Conservation (phyloP, 805 yeast species). For the Metschnikowia arizonensis region DNA sequence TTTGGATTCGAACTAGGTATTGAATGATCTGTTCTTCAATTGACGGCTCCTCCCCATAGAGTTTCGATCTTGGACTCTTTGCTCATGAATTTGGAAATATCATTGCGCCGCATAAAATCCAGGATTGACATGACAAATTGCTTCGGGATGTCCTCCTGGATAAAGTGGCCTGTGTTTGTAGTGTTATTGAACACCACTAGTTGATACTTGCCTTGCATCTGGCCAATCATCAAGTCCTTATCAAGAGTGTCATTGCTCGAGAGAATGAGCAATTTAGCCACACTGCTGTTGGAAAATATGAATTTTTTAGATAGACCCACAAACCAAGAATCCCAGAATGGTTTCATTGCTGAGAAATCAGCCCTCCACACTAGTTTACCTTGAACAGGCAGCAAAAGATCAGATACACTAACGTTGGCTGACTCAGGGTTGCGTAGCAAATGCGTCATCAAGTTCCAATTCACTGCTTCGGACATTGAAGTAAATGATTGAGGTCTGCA, state of each 20-base stretch:
- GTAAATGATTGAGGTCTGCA: constrained; percentile 62
- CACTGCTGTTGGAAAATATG: constrained; percentile 18
- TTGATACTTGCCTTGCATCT: constrained; percentile 97
- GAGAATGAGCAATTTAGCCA: constrained; percentile 66
- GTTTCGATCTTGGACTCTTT: constrained; percentile 31
- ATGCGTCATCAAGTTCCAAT: constrained; percentile 70
- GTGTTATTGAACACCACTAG: constrained; percentile 67
- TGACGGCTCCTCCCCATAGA: constrained; percentile 34
- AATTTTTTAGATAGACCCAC: constrained; percentile 54
- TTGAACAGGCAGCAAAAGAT: constrained; percentile 38
- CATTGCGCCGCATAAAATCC: constrained; percentile 48
- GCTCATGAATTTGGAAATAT: constrained; percentile 28
- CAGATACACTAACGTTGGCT: constrained; percentile 77
- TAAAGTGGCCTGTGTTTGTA: constrained; percentile 70
- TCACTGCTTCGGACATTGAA: constrained; percentile 55
- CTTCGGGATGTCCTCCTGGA: constrained; percentile 87
- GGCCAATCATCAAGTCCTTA: constrained; percentile 83
- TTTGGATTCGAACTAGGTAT: constrained; percentile 1
- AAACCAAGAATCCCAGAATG: constrained; percentile 87
- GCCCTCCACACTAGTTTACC: constrained; percentile 53
- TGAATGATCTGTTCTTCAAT: not conserved
- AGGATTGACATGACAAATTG: constrained; percentile 56
- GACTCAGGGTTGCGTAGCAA: constrained; percentile 54
- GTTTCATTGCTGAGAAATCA: constrained; percentile 55
- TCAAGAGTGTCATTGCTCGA: constrained; percentile 91